Evolutionary conservation across 1,284 basidiomycete genomes (phyloP).

Genomic region (Flammula alnicola): DNA sequence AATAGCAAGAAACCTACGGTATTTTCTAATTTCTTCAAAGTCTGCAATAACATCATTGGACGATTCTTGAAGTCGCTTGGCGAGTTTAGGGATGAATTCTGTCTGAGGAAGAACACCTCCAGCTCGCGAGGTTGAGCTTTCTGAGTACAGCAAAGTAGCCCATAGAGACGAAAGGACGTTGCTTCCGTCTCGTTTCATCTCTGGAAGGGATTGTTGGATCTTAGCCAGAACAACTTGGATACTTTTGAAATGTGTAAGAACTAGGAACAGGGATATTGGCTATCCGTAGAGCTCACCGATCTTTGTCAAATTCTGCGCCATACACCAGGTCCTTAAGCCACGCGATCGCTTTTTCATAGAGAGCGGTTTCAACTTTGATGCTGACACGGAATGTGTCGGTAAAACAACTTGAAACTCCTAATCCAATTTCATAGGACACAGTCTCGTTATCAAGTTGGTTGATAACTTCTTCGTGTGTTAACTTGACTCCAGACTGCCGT

Average conservation of each 20-base stretch:
- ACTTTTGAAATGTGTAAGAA: constrained; percentile 46
- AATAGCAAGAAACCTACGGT: constrained; percentile 52
- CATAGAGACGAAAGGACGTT: constrained; percentile 81
- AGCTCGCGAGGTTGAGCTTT: constrained; percentile 76
- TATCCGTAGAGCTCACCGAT: constrained; percentile 57
- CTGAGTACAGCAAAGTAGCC: constrained; percentile 70
- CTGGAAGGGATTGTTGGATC: constrained; percentile 90
- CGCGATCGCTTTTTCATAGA: constrained; percentile 82
- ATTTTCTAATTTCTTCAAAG: constrained; percentile 74
- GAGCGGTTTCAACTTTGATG: constrained; percentile 83
- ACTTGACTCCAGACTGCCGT: constrained; percentile 67
- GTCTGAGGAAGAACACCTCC: constrained; percentile 77
- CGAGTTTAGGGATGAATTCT: constrained; percentile 81
- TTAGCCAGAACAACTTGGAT: constrained; percentile 89
- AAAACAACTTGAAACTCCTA: constrained; percentile 77
- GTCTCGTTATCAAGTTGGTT: constrained; percentile 92
- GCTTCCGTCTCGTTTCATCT: constrained; percentile 90
- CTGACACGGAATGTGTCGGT: constrained; percentile 78
- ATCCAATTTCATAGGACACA: constrained; percentile 80
- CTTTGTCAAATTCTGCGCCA: constrained; percentile 80
- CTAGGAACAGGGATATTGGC: background rate
- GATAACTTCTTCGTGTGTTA: constrained; percentile 91
- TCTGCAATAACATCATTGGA: constrained; percentile 76
- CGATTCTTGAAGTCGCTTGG: constrained; percentile 73
- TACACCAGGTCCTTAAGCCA: constrained; percentile 94